Base-by-base conservation (phyloP, 2,329 filamentous ascomycete species). In the Nannizziopsis arthrosporioides region DNA sequence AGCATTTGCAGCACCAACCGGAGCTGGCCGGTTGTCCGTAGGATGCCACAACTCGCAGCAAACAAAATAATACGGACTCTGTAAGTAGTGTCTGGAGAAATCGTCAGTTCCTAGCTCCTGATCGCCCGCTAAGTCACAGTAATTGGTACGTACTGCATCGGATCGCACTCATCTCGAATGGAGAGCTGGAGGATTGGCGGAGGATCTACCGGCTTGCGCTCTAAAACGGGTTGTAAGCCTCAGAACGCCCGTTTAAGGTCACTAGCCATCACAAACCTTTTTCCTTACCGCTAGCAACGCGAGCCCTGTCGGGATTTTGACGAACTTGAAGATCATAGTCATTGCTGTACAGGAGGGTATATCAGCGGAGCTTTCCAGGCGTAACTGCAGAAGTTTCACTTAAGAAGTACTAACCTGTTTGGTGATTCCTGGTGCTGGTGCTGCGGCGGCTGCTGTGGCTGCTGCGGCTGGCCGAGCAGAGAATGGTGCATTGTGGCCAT, bases 121-220 rank as follows among this genome's bases (percentile, higher is more conserved):
- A 34, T 31, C 6, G 6, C 9, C 10, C n/a, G 18, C 3, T 17
- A 10, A 14, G 37, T 11, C 35, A 8, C 11, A 46, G 17, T 15
- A 30, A 22, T 22, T 17, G 15, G 5, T 18, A 19, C 78, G 62
- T 73, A 84, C 78, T 84, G 71, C 65, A 77, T 66, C 14, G 74
- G 71, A 61, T 78, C 77, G 27, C 60, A 61, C 22, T 63, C 60
- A 42, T 66, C 61, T 44, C 63, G 66, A 49, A 80, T 76, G 64
- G 67, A 65, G 41, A 94, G 73, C 67, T 90, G 81, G 40, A 94
- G 72, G 57, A 94, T 85, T 37, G 87, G 87, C 10, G 87, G 87
- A 44, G 68, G 87, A 62, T 94, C 87, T 59, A 94, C 79, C 6
- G 87, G 85, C 65, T 93, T 93, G 56, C 87, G 81, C 60, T 85